These are phyloP conservation scores for Senna siamea DNA, from an alignment of 306 rosid species.

Conservation along the genomic window DNA sequence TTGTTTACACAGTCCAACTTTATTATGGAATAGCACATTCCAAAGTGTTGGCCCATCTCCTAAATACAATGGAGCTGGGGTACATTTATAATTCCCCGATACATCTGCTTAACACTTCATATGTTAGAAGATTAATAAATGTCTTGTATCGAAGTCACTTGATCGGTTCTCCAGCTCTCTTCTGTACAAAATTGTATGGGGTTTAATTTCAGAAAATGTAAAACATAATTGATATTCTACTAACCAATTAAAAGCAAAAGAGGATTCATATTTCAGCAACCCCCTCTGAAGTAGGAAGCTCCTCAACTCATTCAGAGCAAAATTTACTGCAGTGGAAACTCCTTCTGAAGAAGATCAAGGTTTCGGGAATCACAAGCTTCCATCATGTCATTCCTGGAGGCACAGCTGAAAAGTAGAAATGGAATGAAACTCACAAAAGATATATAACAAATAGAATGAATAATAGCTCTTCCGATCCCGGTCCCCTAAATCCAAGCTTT, in stretches of 20 bases:
- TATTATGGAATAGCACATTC: constrained; percentile 15
- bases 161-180: not conserved
- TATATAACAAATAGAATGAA: constrained; percentile 14
- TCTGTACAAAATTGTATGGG: not conserved
- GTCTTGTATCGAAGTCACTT: not conserved
- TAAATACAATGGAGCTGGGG: constrained; percentile 5
- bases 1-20: constrained; percentile 11
- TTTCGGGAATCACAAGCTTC: constrained; percentile 93
- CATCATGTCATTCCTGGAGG: constrained; percentile 92
- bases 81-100: constrained; percentile 18
- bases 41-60: not conserved
- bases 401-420: constrained; percentile 70
- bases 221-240: not conserved
- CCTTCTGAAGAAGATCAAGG: constrained; percentile 92
- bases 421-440: not conserved
- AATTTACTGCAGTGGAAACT: constrained; percentile 72
- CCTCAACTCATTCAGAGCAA: not conserved
- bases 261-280: not conserved
- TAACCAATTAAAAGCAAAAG: not conserved
- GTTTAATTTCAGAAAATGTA: not conserved
- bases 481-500: not conserved
- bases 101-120: constrained; percentile 12
- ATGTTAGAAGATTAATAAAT: constrained; percentile 23
- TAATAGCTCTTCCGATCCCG: not conserved
- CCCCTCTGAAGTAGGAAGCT: not conserved